Evolutionary conservation across 352 stramenopile species (phyloP).

Genomic region (Pythium sp.): DNA sequence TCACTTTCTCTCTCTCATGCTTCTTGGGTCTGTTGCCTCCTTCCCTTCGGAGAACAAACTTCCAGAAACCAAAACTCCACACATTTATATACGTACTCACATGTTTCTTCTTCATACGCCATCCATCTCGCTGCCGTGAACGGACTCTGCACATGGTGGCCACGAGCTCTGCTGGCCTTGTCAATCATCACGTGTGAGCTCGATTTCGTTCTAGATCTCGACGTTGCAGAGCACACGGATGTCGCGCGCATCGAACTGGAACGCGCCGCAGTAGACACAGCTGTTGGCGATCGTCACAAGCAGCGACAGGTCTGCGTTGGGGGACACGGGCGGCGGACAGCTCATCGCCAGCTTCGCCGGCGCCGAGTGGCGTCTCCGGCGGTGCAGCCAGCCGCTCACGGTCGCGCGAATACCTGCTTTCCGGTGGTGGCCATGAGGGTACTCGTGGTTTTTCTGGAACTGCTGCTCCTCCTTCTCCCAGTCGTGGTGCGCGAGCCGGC

Average conservation of each 20-base stretch:
- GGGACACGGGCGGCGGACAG: conserved; percentile 36
- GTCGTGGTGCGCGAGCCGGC: conserved; percentile 66
- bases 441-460: conserved; percentile 15
- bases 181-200: background rate
- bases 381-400: conserved; percentile 25
- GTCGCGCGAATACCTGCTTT: conserved; percentile 20
- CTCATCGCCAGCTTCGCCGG: conserved; percentile 34
- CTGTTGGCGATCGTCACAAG: conserved; percentile 68
- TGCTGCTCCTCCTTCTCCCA: conserved; percentile 53
- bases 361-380: conserved; percentile 15
- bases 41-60: background rate
- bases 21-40: background rate
- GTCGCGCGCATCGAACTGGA: conserved; percentile 47
- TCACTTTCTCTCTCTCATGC: background rate
- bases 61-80: background rate
- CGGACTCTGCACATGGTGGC: too few relatives aligned
- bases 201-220: conserved; percentile 22
- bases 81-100: background rate
- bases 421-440: background rate
- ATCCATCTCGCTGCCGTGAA: too few relatives aligned
- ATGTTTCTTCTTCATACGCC: background rate
- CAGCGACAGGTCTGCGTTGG: conserved; percentile 31
- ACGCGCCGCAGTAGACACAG: conserved; percentile 56
- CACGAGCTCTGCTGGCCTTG: background rate
- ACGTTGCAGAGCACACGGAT: conserved; percentile 64